Evolutionary conservation across 352 stramenopile species (phyloP), one percentile per base, ranked within the genome.

Genomic region (Aphanomyces euteiches): DNA sequence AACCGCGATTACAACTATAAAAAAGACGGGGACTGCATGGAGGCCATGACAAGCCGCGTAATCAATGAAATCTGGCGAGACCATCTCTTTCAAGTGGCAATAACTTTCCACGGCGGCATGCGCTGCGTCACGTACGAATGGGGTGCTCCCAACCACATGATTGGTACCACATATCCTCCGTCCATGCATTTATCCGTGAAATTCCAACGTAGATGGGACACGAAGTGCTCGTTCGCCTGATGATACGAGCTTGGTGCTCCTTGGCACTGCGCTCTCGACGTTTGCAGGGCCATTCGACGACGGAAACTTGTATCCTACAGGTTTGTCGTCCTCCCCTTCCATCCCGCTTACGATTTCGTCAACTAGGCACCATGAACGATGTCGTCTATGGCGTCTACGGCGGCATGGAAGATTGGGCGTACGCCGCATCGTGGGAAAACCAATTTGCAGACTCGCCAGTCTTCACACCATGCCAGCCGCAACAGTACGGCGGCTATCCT

Each of bases 1-100:
- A 99, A 99, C 77, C 89, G 97, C 40, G 97, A 99, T 77, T 99
- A 99, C 82, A 96, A 98, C 60, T 98, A 98, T 77, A 95, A 98
- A 85, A 82, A 91, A 28, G 67, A 74, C 5, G 48, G 73, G 3
- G 74, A 92, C 3, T 99, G 97, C 77, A 98, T 99, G 95, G 75
- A 91, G 70, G 96, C 96, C 10, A 98, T 98, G 76, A 96, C 96
- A 19, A 97, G 59, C 41, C 89, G 97, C 47, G 95, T 92, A 3
- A 83, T 99, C 21, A 99, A 99, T 76, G 96, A 99, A 78, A 77
- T 99, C 38, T 99, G 92, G 82, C 87, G 94, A 43, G 88, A 98
- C 38, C 94, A 99, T 77, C 77, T 99, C 5, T 98, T 99, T 77
- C 96, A 99, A 74, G 77, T 99, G 28, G 89, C 90, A 13, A 81